Base-by-base conservation (phyloP, 768 basidiomycete species). In the Cystofilobasidium capitatum region DNA sequence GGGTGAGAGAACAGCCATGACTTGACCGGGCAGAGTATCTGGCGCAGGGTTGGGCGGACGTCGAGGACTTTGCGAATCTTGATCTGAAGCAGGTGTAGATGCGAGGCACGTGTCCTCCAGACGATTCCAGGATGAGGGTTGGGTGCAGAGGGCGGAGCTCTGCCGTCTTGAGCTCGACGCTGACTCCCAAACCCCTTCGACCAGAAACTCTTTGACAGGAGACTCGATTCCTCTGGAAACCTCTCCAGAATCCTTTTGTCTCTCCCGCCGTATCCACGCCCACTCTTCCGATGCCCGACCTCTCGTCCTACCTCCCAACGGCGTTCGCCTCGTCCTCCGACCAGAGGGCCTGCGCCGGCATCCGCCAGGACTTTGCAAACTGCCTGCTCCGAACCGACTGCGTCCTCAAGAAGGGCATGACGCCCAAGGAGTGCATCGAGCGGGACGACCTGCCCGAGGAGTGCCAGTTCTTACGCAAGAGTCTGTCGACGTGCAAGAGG, bases 401-500 rank as follows among this genome's bases (percentile, higher is more conserved):
- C 75, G 91, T 94, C 58, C 76, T 87, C 29, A 88, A 88, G 74
- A 80, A 90, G 37, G 84, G 86, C 2, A 78, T 80, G 63, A 80
- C 88, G n/a, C 91, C 91, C 9, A 65, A 71, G 44, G 87, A 89
- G 37, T 94, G 91, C 77, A 81, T 94, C 58, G 84, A 82, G 72
- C 74, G 88, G 33, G 79, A 85, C 63, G 86, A 90, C 70, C 81
- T 94, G 31, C 90, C 91, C 2, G 85, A 88, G 71, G 82, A 87
- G 72, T 94, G 91, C 75, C 83, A 84, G 74, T 82, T 84, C 33
- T 78, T 94, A 64, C 82, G 91, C 61, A 85, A 84, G 76, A 88
- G 89, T 14, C 85, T 88, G 0, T 91, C 88, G 72, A 89, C 93
- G 71, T 94, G 91, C 79, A 94, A 94, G 77, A 82, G 89, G 67